phyloP scores from a whole-genome alignment of 768 basidiomycete species.

The Mycena filopes region DNA sequence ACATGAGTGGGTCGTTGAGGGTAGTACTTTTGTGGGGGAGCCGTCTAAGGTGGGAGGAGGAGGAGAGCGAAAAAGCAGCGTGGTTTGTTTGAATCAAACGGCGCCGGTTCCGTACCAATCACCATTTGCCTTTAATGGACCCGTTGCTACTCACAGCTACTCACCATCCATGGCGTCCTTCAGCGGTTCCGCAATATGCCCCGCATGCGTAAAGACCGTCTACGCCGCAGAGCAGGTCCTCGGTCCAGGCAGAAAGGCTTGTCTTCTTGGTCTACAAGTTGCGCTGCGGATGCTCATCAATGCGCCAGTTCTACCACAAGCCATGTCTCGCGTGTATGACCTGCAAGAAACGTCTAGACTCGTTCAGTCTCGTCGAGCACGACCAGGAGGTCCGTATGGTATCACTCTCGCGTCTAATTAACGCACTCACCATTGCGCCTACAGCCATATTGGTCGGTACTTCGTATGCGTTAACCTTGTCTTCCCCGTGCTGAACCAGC shows the following conservation, averaged over 20 bases:
- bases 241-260: constrained; percentile 90
- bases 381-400: constrained; percentile 66
- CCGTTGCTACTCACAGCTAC: constrained; percentile 6
- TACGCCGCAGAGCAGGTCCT: constrained; percentile 94
- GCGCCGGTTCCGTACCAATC: no score
- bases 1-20: constrained; percentile 30
- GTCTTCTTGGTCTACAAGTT: constrained; percentile 33
- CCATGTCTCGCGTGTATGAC: constrained; percentile 81
- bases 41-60: constrained; percentile 29
- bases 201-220: constrained; percentile 78
- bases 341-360: constrained; percentile 85
- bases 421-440: not conserved
- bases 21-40: constrained; percentile 36
- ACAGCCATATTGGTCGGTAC: constrained; percentile 64
- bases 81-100: not conserved
- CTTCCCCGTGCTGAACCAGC: not conserved
- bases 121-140: not conserved
- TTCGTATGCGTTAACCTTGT: not conserved
- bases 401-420: not conserved
- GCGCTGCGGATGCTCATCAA: constrained; percentile 7
- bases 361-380: constrained; percentile 81
- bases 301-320: constrained; percentile 81
- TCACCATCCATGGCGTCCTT: constrained; percentile 69
- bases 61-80: constrained; percentile 31
- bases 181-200: constrained; percentile 77